A percentile compares a stretch with the other conserved stretches of the same genome.
phyloP scores from a whole-genome alignment of 2,329 filamentous ascomycete species.

The Botrytis deweyae region DNA sequence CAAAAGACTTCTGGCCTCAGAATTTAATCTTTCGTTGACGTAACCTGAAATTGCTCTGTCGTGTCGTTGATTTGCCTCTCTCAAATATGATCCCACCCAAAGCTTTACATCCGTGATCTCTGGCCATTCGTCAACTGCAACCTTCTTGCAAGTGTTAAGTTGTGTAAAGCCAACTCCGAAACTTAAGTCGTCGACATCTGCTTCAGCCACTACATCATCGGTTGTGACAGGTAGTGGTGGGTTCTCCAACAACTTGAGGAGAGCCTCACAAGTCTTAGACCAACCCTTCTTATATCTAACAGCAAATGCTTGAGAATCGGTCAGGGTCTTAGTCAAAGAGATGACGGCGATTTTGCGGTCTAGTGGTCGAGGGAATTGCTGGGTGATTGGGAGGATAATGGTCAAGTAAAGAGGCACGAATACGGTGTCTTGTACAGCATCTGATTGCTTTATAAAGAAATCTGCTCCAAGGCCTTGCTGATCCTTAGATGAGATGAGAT shows the following conservation, averaged over 20 bases:
- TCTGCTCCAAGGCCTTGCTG: constrained; percentile 82
- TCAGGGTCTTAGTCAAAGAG: constrained; percentile 87
- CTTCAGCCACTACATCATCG: constrained; percentile 77
- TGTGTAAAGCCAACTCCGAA: constrained; percentile 95
- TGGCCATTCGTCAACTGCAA: constrained; percentile 76
- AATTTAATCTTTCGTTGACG: constrained; percentile 67
- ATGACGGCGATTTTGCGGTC: constrained; percentile 94
- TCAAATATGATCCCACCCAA: constrained; percentile 69
- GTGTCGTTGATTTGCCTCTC: constrained; percentile 72
- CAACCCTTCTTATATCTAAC: constrained; percentile 84
- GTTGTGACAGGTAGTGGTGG: constrained; percentile 68
- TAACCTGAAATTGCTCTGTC: constrained; percentile 69
- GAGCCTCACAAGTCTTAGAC: constrained; percentile 83
- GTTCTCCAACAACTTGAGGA: constrained; percentile 86
- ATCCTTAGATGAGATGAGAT: constrained; percentile 74
- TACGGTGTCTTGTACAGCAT: constrained; percentile 74
- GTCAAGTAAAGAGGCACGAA: constrained; percentile 84
- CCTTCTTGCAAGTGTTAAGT: constrained; percentile 82
- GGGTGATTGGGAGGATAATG: constrained; percentile 84
- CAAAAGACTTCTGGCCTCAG: constrained; percentile 53
- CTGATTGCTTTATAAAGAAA: constrained; percentile 84
- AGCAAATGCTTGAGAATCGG: constrained; percentile 81
- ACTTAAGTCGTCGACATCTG: constrained; percentile 90
- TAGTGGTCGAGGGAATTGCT: constrained; percentile 80
- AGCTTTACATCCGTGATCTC: constrained; percentile 74